Conservation (phyloP, 2,329 filamentous ascomycete genomes). For the Basipetospora chlamydospora region DNA sequence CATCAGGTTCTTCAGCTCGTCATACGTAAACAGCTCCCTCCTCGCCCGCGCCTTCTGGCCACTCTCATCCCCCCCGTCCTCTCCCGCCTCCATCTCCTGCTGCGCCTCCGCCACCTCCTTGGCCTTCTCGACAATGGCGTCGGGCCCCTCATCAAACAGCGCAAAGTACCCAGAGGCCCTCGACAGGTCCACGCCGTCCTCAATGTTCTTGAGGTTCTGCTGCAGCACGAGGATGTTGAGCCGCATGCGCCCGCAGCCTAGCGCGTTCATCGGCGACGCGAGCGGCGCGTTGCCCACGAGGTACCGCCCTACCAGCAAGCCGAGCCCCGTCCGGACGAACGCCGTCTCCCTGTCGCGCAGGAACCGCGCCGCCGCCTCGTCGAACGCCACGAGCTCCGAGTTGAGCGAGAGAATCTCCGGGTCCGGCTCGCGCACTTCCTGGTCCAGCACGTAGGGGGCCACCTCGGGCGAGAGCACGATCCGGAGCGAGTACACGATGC, state of each 20-base stretch:
- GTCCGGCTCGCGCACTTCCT: constrained; percentile 64
- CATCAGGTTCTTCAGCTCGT: constrained; percentile 50
- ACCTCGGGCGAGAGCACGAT: constrained; percentile 45
- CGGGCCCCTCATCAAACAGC: constrained; percentile 50
- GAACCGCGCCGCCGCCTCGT: constrained; percentile 63
- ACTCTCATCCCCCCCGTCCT: constrained; percentile 11
- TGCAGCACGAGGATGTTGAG: constrained; percentile 90
- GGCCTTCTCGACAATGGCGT: constrained; percentile 49
- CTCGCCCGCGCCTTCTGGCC: constrained; percentile 7
- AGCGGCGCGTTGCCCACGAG: constrained; percentile 58
- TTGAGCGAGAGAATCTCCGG: constrained; percentile 73
- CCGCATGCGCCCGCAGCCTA: constrained; percentile 71
- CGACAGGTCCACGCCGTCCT: constrained; percentile 50
- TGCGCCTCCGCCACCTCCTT: too few species aligned
- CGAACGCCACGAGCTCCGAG: constrained; percentile 70
- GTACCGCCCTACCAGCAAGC: constrained; percentile 62
- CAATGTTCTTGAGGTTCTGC: constrained; percentile 91
- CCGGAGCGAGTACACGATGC: constrained; percentile 65
- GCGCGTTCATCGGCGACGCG: constrained; percentile 69
- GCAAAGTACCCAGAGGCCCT: constrained; percentile 54
- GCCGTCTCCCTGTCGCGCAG: constrained; percentile 55
- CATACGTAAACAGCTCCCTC: constrained; percentile 37
- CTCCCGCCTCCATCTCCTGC: constrained; percentile 19
- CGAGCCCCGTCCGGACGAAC: constrained; percentile 66
- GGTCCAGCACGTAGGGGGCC: constrained; percentile 50